A percentile compares a stretch with the other conserved stretches of the same genome.
These are phyloP conservation scores for Colletotrichum navitas DNA, from an alignment of 2,329 filamentous ascomycete genomes.

Conservation along the genomic window DNA sequence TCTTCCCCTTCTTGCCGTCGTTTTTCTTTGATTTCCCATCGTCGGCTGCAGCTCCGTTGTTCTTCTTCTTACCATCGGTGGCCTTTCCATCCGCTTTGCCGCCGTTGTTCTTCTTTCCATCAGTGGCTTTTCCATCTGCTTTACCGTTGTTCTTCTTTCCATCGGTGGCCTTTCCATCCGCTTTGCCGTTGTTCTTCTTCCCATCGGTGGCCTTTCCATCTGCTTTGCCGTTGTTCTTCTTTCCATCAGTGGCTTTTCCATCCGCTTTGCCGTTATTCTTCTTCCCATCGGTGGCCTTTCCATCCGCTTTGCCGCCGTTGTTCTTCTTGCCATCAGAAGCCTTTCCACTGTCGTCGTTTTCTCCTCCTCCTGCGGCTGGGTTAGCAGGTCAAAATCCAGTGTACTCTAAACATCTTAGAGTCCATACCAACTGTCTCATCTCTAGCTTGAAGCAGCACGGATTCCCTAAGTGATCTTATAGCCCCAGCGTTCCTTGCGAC, in stretches of 20 bases:
- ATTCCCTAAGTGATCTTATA: not conserved
- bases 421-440: slow-evolving; percentile 19
- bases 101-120: slow-evolving; percentile 16
- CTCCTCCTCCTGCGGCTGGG: not conserved
- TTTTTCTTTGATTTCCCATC: slow-evolving; percentile 1
- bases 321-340: no score
- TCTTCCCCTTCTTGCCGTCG: not conserved
- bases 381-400: not conserved
- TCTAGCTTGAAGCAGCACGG: not conserved
- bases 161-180: not conserved
- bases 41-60: not conserved
- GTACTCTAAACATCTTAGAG: not conserved
- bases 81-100: slow-evolving; percentile 5
- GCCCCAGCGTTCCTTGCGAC: not conserved
- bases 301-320: no score
- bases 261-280: slow-evolving; percentile 16
- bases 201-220: not conserved
- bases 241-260: not conserved
- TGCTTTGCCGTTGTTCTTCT: no score
- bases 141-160: slow-evolving; percentile 1
- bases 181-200: slow-evolving; percentile 16
- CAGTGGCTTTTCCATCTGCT: not conserved
- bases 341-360: slow-evolving; percentile 19
- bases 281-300: not conserved
- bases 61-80: not conserved